A percentile compares a stretch with the other conserved stretches of the same genome.
Conservation (phyloP, 2,329 filamentous ascomycete genomes). For the Cladophialophora chaetospira region DNA sequence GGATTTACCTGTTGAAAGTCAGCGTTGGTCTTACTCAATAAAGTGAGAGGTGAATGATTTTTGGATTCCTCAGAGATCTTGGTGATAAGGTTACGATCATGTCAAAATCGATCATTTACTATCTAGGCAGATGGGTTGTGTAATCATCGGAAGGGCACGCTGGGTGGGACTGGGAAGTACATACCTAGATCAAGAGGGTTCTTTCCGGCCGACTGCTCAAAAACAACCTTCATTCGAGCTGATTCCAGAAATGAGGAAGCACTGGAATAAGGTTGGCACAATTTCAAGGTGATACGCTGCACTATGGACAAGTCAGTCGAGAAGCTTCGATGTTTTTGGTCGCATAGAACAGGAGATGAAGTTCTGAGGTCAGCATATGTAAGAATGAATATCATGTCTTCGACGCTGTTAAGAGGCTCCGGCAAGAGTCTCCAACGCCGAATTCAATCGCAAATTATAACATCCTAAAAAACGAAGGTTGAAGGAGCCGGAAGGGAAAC, state of each 20-base stretch:
- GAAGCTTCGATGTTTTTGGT: neutral
- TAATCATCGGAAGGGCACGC: constrained; percentile 64
- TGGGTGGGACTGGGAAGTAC: constrained; percentile 13
- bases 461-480: constrained; percentile 65
- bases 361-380: constrained; percentile 91
- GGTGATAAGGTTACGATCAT: constrained; percentile 64
- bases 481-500: neutral
- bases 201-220: too few species aligned
- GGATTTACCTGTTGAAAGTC: constrained; percentile 13
- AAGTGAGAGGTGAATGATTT: neutral
- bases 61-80: constrained; percentile 66
- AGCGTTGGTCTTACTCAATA: constrained; percentile 8
- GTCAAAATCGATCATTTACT: constrained; percentile 62
- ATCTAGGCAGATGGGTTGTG: constrained; percentile 64
- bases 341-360: neutral
- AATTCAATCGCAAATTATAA: constrained; percentile 99
- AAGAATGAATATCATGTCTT: constrained; percentile 90
- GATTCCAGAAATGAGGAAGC: too few species aligned
- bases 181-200: too few species aligned
- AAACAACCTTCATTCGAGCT: too few species aligned
- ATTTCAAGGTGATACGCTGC: too few species aligned
- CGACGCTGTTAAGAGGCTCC: constrained; percentile 77
- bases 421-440: constrained; percentile 82
- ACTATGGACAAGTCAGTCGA: constrained; percentile 13
- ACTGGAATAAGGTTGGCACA: too few species aligned